Conservation (phyloP, 345 rosid species). For the Eucalyptus pauciflora region DNA sequence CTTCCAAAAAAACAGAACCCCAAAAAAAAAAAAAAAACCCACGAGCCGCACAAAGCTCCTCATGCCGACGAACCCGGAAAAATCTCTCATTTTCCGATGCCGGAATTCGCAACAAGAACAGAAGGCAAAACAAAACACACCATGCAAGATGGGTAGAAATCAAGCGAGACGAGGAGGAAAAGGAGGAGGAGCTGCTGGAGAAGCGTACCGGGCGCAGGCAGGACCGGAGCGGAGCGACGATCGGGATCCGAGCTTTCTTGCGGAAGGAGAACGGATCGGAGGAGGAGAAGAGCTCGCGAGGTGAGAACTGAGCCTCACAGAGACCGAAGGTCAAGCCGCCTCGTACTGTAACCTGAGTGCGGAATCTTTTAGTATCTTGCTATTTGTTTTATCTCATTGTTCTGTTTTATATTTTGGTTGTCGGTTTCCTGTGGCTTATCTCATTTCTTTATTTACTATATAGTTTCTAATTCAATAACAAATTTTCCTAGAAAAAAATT, state of each 20-base stretch:
- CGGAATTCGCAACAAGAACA: background rate
- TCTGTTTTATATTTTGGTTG: background rate
- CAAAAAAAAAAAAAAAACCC: background rate
- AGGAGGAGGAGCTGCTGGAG: background rate
- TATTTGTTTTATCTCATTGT: background rate
- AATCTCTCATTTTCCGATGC: background rate
- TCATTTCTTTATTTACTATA: too few species aligned
- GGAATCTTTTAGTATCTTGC: background rate
- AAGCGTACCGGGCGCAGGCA: background rate
- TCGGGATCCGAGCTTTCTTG: background rate
- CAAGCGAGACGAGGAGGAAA: background rate
- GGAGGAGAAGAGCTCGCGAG: background rate
- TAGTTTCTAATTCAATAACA: too few species aligned
- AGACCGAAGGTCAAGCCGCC: background rate
- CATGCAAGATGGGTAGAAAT: background rate
- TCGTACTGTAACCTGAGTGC: background rate
- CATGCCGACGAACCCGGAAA: background rate
- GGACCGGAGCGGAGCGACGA: background rate
- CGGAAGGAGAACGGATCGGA: background rate
- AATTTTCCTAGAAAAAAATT: too few species aligned
- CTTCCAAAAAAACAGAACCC: background rate
- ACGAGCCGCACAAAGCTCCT: background rate
- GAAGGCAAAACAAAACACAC: background rate
- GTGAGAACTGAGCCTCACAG: background rate
- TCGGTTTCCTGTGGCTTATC: too few species aligned